Evolutionary conservation across 208 protist species (phyloP).

Genomic region (Entamoeba histolytica): DNA sequence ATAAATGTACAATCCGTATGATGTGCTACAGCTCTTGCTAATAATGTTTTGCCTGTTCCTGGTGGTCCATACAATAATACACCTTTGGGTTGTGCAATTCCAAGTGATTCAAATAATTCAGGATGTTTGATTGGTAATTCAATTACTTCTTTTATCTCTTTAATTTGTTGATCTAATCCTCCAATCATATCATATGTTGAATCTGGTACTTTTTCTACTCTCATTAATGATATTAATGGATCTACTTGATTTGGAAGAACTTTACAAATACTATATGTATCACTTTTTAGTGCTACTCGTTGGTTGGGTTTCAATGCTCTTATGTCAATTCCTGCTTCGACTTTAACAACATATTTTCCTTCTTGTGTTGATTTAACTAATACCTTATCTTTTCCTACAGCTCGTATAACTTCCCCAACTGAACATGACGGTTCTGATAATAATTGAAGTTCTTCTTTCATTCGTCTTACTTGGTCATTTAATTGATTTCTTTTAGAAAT

Average conservation of each 20-base stretch:
- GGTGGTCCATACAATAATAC: no score
- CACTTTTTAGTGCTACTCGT: no score
- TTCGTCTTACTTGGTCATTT: no score
- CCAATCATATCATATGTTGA: slow-evolving; percentile 94
- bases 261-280: slow-evolving; percentile 95
- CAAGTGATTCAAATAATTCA: slow-evolving; percentile 87
- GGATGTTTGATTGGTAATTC: slow-evolving; percentile 93
- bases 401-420: no score
- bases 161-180: slow-evolving; percentile 92
- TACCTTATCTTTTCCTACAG: no score
- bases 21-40: slow-evolving; percentile 95
- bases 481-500: no score
- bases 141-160: slow-evolving; percentile 94
- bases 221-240: slow-evolving; percentile 97
- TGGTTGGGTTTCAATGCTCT: no score
- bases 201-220: slow-evolving; percentile 77
- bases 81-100: slow-evolving; percentile 98
- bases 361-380: no score
- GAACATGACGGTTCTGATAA: no score
- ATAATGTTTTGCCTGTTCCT: slow-evolving; percentile 95
- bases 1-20: slow-evolving; percentile 97
- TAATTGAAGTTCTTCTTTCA: no score
- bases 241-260: slow-evolving; percentile 98
- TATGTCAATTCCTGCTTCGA: no score
- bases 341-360: no score